Conservation (phyloP, 768 basidiomycete species). For the Termitomyces heimii region DNA sequence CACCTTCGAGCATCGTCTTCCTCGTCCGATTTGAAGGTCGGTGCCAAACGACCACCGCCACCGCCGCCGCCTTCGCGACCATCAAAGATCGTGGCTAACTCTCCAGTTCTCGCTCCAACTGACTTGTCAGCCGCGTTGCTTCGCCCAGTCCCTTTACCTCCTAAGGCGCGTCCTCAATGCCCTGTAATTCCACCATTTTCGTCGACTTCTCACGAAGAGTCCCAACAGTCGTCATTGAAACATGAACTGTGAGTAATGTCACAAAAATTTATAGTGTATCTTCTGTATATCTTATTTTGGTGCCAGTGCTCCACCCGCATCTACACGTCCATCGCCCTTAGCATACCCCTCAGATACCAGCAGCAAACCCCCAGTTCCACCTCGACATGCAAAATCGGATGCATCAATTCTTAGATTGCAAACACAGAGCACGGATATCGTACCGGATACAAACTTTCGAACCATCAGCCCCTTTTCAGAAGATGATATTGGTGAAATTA, state of each 20-base stretch:
- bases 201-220: conserved; percentile 8
- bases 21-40: conserved; percentile 44
- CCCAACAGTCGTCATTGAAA: conserved; percentile 29
- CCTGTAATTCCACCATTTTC: conserved; percentile 8
- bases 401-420: conserved; percentile 12
- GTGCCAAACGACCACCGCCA: conserved; percentile 47
- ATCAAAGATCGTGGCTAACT: conserved; percentile 25
- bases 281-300: conserved; percentile 1
- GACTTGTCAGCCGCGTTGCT: conserved; percentile 43
- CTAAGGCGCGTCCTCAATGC: conserved; percentile 8
- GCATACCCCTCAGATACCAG: conserved; percentile 16
- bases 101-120: conserved; percentile 23
- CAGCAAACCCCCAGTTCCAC: conserved; percentile 17
- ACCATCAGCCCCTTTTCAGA: conserved; percentile 20
- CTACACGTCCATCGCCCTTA: conserved; percentile 5
- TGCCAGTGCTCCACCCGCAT: conserved; percentile 9
- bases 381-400: conserved; percentile 17
- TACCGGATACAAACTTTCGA: conserved; percentile 9
- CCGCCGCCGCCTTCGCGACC: conserved; percentile 48
- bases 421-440: conserved; percentile 13
- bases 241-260: conserved; percentile 41
- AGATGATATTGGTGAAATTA: conserved; percentile 11
- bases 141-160: conserved; percentile 42
- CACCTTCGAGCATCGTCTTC: conserved; percentile 42
- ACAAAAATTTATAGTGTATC: background rate